Conservation (phyloP, 2,329 filamentous ascomycete genomes). For the Exophiala sp. region DNA sequence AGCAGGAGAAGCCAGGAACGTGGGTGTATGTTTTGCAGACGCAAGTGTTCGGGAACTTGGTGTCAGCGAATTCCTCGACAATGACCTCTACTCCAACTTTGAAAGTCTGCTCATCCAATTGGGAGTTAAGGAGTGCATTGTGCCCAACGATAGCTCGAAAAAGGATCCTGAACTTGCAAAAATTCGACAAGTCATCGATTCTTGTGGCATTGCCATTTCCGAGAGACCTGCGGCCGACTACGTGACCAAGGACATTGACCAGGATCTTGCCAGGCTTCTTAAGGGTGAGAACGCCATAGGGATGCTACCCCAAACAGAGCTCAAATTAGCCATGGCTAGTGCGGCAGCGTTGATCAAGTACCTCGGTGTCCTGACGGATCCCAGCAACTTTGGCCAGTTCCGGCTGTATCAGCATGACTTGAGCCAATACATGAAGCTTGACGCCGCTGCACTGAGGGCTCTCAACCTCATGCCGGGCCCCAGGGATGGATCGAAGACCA, state of each 20-base stretch:
- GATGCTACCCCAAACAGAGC: constrained; percentile 77
- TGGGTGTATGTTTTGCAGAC: constrained; percentile 96
- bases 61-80: constrained; percentile 97
- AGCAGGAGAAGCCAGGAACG: constrained; percentile 72
- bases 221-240: constrained; percentile 74
- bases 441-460: constrained; percentile 87
- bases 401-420: constrained; percentile 96
- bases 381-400: constrained; percentile 94
- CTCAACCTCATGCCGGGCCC: constrained; percentile 96
- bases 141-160: constrained; percentile 70
- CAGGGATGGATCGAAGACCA: constrained; percentile 89
- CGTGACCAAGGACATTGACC: constrained; percentile 84
- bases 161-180: constrained; percentile 88
- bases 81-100: constrained; percentile 96
- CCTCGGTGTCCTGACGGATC: constrained; percentile 79
- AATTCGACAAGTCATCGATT: constrained; percentile 80
- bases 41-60: constrained; percentile 92
- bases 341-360: constrained; percentile 93
- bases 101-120: constrained; percentile 94
- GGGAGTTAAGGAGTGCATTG: constrained; percentile 84
- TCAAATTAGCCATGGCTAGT: constrained; percentile 94
- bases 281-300: constrained; percentile 76
- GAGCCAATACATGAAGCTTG: constrained; percentile 96
- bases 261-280: constrained; percentile 79
- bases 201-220: constrained; percentile 82